Conservation (phyloP, 495 filamentous ascomycete species). For the Cenococcum geophilum region DNA sequence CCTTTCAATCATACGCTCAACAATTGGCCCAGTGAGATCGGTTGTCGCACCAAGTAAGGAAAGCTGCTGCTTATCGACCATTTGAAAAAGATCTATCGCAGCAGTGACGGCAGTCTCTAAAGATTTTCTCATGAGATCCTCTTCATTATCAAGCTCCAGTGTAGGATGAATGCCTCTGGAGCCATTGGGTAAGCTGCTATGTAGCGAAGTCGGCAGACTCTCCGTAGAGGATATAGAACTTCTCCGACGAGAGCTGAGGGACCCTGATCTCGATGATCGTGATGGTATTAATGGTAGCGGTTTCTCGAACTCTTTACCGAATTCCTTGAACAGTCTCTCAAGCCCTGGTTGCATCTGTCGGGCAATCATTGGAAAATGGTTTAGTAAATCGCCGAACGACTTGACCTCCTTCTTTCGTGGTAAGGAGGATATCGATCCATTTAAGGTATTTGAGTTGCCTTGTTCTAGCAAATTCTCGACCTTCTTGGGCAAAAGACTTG, state of each 20-base stretch:
- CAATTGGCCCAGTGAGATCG: constrained; percentile 83
- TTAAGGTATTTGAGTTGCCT: constrained; percentile 11
- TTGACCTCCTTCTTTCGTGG: constrained; percentile 82
- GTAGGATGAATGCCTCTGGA: constrained; percentile 28
- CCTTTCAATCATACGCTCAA: constrained; percentile 89
- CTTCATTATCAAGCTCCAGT: constrained; percentile 67
- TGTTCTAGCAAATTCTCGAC: background rate
- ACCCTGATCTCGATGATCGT: constrained; percentile 41
- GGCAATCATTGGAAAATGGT: constrained; percentile 92
- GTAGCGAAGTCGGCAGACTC: constrained; percentile 27
- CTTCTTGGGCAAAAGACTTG: constrained; percentile 15
- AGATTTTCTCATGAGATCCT: constrained; percentile 75
- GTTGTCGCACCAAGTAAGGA: constrained; percentile 88
- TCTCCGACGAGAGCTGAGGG: constrained; percentile 35
- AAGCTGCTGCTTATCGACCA: constrained; percentile 91
- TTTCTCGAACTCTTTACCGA: constrained; percentile 76
- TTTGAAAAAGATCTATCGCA: constrained; percentile 91
- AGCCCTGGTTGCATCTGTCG: constrained; percentile 92
- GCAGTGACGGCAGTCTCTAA: constrained; percentile 87
- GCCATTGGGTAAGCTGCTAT: constrained; percentile 28
- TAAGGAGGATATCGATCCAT: constrained; percentile 27
- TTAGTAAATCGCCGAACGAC: constrained; percentile 83
- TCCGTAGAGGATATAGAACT: constrained; percentile 31
- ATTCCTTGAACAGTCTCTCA: constrained; percentile 84
- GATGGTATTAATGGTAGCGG: constrained; percentile 71